Base-by-base conservation (phyloP, 306 rosid species). In the Datisca glomerata region DNA sequence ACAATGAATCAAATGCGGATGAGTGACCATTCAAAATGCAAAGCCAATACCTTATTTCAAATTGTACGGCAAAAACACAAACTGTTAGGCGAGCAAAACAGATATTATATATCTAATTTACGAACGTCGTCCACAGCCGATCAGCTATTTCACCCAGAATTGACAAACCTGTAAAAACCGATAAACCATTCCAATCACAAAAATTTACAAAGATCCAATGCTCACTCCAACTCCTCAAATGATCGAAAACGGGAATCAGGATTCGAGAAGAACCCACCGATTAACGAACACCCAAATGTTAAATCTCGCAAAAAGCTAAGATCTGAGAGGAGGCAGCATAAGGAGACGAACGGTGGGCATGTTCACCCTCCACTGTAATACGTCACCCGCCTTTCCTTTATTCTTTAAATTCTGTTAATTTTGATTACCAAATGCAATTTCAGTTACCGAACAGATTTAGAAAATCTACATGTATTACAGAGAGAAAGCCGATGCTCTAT, bases 321-420 rank as follows among this genome's bases (percentile, higher is more conserved):
- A 53, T 53, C 58, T 53, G 58, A 77, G 84, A 82, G 95, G 89
- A 81, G 85, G 86, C 79, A 77, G 73, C 59, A 60, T 61, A 61
- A 69, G 79, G 65, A 55, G 71, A 70, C 63, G 75, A 75, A 77
- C 73, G 72, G 68, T 74, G 68, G 72, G 67, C 53, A 78, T 75
- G 75, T 65, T 79, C 92, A 68, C 53, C 73, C 70, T 80, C 76
- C 63, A 59, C 65, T 64, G 51, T 56, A 20, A 21, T 35, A 23
- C 22, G 22, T 36, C 75, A 69, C 53, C 75, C 34, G 22, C 61
- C 67, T 65, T 63, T 69, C 46, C 52, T 60, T 72, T 54, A 62
- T 56, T 61, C 73, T 74, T 68, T 53, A 75, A 66, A 77, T 82
- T 60, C 68, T 69, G 61, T 42, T 68, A 57, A 33, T 66, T 72